Conservation (phyloP, 495 filamentous ascomycete species). For the Lentithecium fluviatile region DNA sequence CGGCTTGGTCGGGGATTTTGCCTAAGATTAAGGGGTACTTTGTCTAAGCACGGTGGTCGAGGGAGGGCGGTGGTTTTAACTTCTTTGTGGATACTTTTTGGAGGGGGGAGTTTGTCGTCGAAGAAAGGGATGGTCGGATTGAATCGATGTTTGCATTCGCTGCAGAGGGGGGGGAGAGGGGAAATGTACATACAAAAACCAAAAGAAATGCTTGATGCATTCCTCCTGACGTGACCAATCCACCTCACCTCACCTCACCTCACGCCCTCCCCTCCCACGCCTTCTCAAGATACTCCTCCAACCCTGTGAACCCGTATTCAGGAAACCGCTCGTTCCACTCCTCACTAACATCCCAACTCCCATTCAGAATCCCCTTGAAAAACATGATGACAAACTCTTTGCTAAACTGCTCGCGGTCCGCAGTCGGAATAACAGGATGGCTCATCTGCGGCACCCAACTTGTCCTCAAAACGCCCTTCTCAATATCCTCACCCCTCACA, state of each 20-base stretch:
- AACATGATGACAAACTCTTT: constrained; percentile 25
- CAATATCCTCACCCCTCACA: constrained; percentile 18
- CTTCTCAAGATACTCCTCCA: constrained; percentile 28
- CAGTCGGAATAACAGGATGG: constrained; percentile 25
- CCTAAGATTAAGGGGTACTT: constrained; percentile 31
- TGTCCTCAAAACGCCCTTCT: constrained; percentile 14
- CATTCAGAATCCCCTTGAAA: constrained; percentile 17
- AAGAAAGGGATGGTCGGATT: too few species aligned
- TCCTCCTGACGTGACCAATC: too few species aligned
- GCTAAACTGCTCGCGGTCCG: constrained; percentile 3
- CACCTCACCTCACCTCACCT: background rate
- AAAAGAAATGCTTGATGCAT: too few species aligned
- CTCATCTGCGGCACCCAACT: constrained; percentile 23
- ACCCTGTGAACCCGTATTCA: constrained; percentile 12
- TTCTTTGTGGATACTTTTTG: too few species aligned
- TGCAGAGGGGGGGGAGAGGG: too few species aligned
- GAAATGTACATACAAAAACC: too few species aligned
- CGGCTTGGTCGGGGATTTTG: constrained; percentile 46
- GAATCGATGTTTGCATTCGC: too few species aligned
- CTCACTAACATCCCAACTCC: constrained; percentile 25
- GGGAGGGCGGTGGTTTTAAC: too few species aligned
- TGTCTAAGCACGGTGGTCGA: background rate
- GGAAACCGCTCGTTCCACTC: constrained; percentile 28
- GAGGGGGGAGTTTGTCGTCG: too few species aligned
- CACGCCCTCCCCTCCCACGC: constrained; percentile 26